A percentile compares a stretch with the other conserved stretches of the same genome.
Conservation (phyloP, 2,329 filamentous ascomycete genomes). For the Colletotrichum paranaense region DNA sequence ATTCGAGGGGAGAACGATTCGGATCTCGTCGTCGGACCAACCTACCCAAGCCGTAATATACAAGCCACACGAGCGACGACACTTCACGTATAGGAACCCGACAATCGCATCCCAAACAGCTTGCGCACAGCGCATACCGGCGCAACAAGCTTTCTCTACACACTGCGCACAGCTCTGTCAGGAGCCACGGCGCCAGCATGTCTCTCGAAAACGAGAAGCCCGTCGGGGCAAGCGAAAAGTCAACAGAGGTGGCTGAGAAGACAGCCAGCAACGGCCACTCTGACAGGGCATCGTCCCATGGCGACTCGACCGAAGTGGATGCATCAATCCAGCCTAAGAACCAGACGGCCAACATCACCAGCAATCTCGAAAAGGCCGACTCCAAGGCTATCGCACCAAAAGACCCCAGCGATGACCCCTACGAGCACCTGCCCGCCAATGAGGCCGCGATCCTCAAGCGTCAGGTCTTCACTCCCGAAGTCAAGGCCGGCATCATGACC, state of each 20-base stretch:
- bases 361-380: slow-evolving; percentile 54
- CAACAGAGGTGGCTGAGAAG: slow-evolving; percentile 39
- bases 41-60: neutral
- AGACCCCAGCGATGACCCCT: slow-evolving; percentile 63
- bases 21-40: neutral
- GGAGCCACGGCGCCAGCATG: slow-evolving; percentile 12
- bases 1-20: neutral
- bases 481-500: slow-evolving; percentile 72
- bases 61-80: neutral
- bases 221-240: slow-evolving; percentile 12
- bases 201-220: slow-evolving; percentile 27
- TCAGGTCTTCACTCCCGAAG: slow-evolving; percentile 74
- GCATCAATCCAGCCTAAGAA: slow-evolving; percentile 28
- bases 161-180: slow-evolving; percentile 4
- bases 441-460: slow-evolving; percentile 75
- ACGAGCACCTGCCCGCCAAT: slow-evolving; percentile 70
- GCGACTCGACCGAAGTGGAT: slow-evolving; percentile 45
- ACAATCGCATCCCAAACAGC: neutral
- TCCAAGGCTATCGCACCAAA: slow-evolving; percentile 50
- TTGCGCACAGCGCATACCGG: slow-evolving; percentile 27
- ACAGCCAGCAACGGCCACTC: slow-evolving; percentile 37
- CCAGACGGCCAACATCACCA: slow-evolving; percentile 37
- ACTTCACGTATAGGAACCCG: slow-evolving; percentile 3
- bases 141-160: slow-evolving; percentile 10
- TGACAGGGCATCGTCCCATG: slow-evolving; percentile 48